phyloP scores from a whole-genome alignment of 495 filamentous ascomycete species.

The Penicillium longicatenatum region DNA sequence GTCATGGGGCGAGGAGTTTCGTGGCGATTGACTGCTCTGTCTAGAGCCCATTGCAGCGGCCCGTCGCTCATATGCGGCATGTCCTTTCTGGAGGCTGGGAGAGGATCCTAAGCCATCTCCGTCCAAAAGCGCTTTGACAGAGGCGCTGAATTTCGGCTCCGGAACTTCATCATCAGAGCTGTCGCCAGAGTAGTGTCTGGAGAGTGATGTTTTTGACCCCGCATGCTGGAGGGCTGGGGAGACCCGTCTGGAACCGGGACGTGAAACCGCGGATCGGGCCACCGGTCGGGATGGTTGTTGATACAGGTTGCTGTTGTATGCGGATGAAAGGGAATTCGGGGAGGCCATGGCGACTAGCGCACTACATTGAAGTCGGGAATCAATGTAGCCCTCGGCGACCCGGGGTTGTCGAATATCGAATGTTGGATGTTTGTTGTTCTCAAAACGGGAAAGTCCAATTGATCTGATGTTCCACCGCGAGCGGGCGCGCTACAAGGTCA shows the following conservation, averaged over 20 bases:
- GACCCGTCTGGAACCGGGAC: conserved; percentile 42
- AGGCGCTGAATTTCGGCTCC: conserved; percentile 78
- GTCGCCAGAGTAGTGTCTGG: conserved; percentile 55
- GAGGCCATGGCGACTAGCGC: conserved; percentile 38
- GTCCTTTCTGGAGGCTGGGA: conserved; percentile 47
- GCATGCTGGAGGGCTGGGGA: conserved; percentile 39
- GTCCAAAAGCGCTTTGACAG: conserved; percentile 74
- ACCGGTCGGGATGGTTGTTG: conserved; percentile 41
- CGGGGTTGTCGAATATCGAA: conserved; percentile 18
- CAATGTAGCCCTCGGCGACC: conserved; percentile 29
- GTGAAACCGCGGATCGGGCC: conserved; percentile 46
- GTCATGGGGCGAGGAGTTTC: conserved; percentile 42
- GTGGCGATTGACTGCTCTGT: conserved; percentile 39
- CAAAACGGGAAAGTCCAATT: conserved; percentile 14
- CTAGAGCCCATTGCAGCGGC: conserved; percentile 25
- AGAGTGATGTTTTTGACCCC: conserved; percentile 20
- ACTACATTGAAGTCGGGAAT: conserved; percentile 38
- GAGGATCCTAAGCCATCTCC: conserved; percentile 61
- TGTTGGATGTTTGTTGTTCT: conserved; percentile 33
- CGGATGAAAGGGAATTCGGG: conserved; percentile 39
- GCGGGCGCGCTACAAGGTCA: conserved; percentile 21
- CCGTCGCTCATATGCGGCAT: conserved; percentile 34
- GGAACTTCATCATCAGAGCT: conserved; percentile 76
- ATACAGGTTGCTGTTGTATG: conserved; percentile 38
- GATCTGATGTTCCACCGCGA: conserved; percentile 26